Base-by-base conservation (phyloP, 164 flowering plant genomes). In the Akebia trifoliata region DNA sequence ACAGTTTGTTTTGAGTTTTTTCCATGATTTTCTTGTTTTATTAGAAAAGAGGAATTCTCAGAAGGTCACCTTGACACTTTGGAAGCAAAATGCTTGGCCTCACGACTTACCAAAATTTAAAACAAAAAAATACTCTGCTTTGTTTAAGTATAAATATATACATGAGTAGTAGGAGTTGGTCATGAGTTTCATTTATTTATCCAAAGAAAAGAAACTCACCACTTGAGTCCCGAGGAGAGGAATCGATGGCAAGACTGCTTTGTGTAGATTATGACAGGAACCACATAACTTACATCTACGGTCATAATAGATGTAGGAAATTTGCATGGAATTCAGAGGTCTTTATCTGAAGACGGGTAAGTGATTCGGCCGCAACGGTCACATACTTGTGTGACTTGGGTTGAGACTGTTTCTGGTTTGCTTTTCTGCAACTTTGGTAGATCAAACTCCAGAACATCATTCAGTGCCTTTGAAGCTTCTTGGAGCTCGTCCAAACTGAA, bases 401-500 rank as follows among this genome's bases (percentile, higher is more conserved):
- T 39, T 20, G 76, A 60, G 1, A 11, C 50, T n/a, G 64, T 38
- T 40, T 68, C 42, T 17, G 87, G 84, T 69, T 77, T 86, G 62
- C 69, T 62, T 69, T 74, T 75, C 73, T 58, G 76, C 80, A 90
- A 66, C 69, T 76, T 70, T 47, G 97, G 87, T 53, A 90, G 63
- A 78, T 93, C 97, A 56, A 37, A 54, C 71, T 79, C 86, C 53
- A 90, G 70, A 59, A 90, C 97, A 70, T 82, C 86, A 20, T 30
- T 63, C 42, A 93, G 67, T n/a, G 87, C 90, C 62, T 76, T 81
- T 28, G 85, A 64, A 26, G 90, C 99, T 81, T 82, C 77, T 63
- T 65, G 72, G 39, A 93, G 75, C 74, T 93, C 99, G 43, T 84
- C 92, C 76, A 52, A 64, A 69, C 99, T 93, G 83, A 57, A 72